Evolutionary conservation across 768 basidiomycete genomes (phyloP).

Genomic region (Scleroderma bovista): DNA sequence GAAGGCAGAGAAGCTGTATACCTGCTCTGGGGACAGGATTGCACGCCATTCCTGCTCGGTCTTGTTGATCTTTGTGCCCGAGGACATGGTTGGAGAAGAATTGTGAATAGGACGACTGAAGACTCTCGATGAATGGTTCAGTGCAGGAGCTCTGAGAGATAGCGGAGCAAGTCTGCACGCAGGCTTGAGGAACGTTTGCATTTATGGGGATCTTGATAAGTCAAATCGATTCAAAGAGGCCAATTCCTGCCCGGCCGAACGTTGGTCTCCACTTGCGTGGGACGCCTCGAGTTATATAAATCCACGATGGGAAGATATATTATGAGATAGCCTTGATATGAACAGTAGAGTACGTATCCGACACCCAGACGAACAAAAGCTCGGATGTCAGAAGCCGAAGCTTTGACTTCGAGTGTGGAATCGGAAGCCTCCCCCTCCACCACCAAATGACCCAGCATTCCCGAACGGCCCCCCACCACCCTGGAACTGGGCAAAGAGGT

Average conservation of each 20-base stretch:
- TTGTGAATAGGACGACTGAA: neutral
- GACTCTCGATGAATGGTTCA: neutral
- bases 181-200: no score
- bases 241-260: no score
- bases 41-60: conserved; percentile 82
- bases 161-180: neutral
- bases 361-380: no score
- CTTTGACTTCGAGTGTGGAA: conserved; percentile 17
- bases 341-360: neutral
- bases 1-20: conserved; percentile 26
- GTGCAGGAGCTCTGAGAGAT: neutral
- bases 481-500: conserved; percentile 61
- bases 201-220: no score
- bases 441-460: conserved; percentile 24
- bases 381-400: conserved; percentile 16
- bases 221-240: no score
- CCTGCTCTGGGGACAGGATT: conserved; percentile 76
- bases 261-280: no score
- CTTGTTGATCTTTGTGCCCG: conserved; percentile 34
- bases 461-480: no score
- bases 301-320: no score
- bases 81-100: conserved; percentile 9
- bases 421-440: conserved; percentile 27
- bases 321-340: no score
- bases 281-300: no score